Conservation (phyloP, 257 asterid genomes). For the Solanum infundibuliforme region DNA sequence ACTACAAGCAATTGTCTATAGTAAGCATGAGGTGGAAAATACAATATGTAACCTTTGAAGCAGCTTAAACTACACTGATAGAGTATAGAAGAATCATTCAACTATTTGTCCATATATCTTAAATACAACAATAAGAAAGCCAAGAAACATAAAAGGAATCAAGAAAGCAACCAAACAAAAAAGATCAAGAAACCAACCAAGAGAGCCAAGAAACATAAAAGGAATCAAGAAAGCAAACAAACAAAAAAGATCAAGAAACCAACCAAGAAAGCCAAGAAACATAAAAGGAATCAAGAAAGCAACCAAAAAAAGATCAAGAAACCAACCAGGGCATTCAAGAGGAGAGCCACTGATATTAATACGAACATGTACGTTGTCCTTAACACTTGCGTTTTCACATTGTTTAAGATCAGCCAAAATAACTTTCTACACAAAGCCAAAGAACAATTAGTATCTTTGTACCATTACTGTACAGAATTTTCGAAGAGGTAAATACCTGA, state of each 20-base stretch:
- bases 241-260: not conserved
- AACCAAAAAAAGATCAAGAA: not conserved
- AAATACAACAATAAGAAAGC: not conserved
- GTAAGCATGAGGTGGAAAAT: not conserved
- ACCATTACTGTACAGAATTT: not conserved
- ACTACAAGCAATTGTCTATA: not conserved
- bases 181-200: constrained; percentile 31
- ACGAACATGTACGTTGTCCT: constrained; percentile 66
- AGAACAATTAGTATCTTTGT: not conserved
- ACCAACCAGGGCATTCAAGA: constrained; percentile 84
- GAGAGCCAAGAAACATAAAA: not conserved
- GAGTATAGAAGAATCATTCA: not conserved
- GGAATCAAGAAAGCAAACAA: not conserved
- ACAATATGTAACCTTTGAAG: not conserved
- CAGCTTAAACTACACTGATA: not conserved
- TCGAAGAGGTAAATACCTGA: constrained; percentile 36
- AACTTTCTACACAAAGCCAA: constrained; percentile 40
- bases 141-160: not conserved
- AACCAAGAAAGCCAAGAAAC: not conserved
- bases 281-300: not conserved
- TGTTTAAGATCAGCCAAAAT: constrained; percentile 48
- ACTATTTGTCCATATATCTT: not conserved
- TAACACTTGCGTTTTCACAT: constrained; percentile 54
- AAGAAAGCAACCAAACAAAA: too few species aligned
- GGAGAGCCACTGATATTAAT: constrained; percentile 82